A percentile compares a stretch with the other conserved stretches of the same genome.
Conservation (phyloP, 2,329 filamentous ascomycete genomes). For the Neurospora sp. region DNA sequence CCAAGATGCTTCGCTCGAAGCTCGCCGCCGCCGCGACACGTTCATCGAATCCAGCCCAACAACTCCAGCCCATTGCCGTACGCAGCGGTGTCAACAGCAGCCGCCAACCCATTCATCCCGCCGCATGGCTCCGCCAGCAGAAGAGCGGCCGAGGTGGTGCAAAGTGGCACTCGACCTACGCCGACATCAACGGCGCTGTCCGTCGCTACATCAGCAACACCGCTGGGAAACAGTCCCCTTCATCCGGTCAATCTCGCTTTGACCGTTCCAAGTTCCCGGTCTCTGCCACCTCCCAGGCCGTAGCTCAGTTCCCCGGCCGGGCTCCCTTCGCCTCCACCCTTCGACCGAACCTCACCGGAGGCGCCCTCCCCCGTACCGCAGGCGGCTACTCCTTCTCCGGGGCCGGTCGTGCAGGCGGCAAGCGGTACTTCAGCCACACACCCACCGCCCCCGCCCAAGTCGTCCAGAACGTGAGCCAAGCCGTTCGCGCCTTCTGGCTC, state of each 20-base stretch:
- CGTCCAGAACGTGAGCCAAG: slow-evolving; percentile 88
- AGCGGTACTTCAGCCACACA: slow-evolving; percentile 82
- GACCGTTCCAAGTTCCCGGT: slow-evolving; percentile 39
- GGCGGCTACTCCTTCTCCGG: slow-evolving; percentile 76
- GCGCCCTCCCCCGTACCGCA: slow-evolving; percentile 71
- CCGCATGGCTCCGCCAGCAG: slow-evolving; percentile 39
- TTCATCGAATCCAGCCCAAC: slow-evolving; percentile 31
- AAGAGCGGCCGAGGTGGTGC: slow-evolving; percentile 28
- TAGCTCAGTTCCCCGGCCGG: slow-evolving; percentile 57
- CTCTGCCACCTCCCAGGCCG: slow-evolving; percentile 38
- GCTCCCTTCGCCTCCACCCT: slow-evolving; percentile 83
- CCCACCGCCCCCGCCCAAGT: slow-evolving; percentile 82
- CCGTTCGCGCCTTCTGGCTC: slow-evolving; percentile 84
- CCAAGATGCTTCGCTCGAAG: slow-evolving; percentile 41
- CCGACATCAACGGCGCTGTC: slow-evolving; percentile 34
- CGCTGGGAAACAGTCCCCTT: slow-evolving; percentile 25
- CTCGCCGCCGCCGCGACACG: slow-evolving; percentile 31
- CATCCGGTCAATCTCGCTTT: slow-evolving; percentile 25
- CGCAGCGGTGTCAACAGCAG: slow-evolving; percentile 27
- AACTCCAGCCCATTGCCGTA: slow-evolving; percentile 34
- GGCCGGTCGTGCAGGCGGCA: slow-evolving; percentile 57
- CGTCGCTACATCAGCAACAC: slow-evolving; percentile 41
- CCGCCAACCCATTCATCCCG: slow-evolving; percentile 43
- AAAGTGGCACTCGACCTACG: slow-evolving; percentile 40
- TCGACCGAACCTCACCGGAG: slow-evolving; percentile 84